Base-by-base conservation (phyloP, 2,329 filamentous ascomycete genomes). In the Calycina herbarum region DNA sequence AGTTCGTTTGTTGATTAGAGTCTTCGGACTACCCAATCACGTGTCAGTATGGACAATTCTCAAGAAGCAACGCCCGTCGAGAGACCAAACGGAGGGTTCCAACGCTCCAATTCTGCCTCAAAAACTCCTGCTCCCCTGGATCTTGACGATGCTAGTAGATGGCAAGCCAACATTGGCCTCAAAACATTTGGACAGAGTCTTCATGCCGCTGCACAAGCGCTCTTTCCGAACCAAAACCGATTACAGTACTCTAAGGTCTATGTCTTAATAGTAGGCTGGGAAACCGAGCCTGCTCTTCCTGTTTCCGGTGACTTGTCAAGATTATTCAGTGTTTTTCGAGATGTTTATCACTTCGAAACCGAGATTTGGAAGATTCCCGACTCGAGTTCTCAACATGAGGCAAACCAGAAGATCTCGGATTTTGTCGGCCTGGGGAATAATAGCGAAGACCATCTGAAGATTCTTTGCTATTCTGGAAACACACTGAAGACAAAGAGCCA, bases 391-490 rank as follows among this genome's bases (percentile, higher is more conserved):
- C 62, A 66, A 58, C 38, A 61, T 4, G 64, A 66, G 35, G 59
- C 66, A 13, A 62, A 62, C 11, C 33, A 68, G 17, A 71, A 66
- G 59, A 63, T 73, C 6, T 29, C 54, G 5, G 64, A 70, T 1
- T 72, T 72, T 29, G 45, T 72, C 11, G 31, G 48, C 3, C 51
- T 65, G 3, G 70, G 68, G 2, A 65, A 65, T 5, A 58, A 68
- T 42, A 68, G 64, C 54, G 59, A 69, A 17, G 66, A 69, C 2
- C 51, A 69, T 48, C 62, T 73, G 51, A 73, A 73, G 48, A 72
- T 73, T 31, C 61, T 73, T 3, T 72, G 63, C 42, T 73, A 73
- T 62, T 66, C 63, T 29, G 71, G 71, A 33, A 61, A 69, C 63
- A 59, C 65, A n/a, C 42, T 57, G 27, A 45, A 66, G 13, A 61